Conservation (phyloP, 179 eudicot species). For the Corrigiola litoralis region DNA sequence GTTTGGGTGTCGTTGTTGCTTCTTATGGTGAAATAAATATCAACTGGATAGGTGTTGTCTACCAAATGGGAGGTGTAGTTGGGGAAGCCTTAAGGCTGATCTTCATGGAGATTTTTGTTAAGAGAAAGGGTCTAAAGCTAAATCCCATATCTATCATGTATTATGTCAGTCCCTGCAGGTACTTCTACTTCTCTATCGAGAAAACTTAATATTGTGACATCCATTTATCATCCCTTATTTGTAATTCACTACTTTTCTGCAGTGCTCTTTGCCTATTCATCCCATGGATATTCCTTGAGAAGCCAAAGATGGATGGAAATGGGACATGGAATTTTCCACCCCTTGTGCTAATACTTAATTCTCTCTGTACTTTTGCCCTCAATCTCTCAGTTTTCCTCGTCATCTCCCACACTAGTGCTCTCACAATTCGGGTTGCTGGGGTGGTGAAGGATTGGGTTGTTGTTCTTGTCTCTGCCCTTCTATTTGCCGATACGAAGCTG, state of each 20-base stretch:
- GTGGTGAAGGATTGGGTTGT: slow-evolving; percentile 99
- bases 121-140: slow-evolving; percentile 80
- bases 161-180: slow-evolving; percentile 99
- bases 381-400: slow-evolving; percentile 97
- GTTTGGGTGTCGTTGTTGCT: slow-evolving; percentile 92
- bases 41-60: slow-evolving; percentile 89
- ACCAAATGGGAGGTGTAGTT: slow-evolving; percentile 99
- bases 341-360: slow-evolving; percentile 64
- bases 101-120: slow-evolving; percentile 92
- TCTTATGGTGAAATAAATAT: slow-evolving; percentile 90
- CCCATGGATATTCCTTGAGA: slow-evolving; percentile 97
- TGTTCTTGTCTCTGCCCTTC: slow-evolving; percentile 80
- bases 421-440: slow-evolving; percentile 98
- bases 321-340: slow-evolving; percentile 81
- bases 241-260: slow-evolving; percentile 18
- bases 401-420: slow-evolving; percentile 91
- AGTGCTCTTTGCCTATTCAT: slow-evolving; percentile 90
- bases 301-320: slow-evolving; percentile 81
- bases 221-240: background rate
- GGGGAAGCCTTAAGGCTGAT: slow-evolving; percentile 95
- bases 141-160: slow-evolving; percentile 95
- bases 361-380: slow-evolving; percentile 91
- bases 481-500: slow-evolving; percentile 91
- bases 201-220: background rate
- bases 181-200: background rate